phyloP scores from a whole-genome alignment of 2,329 filamentous ascomycete genomes.

The Exophiala oligosperma region DNA sequence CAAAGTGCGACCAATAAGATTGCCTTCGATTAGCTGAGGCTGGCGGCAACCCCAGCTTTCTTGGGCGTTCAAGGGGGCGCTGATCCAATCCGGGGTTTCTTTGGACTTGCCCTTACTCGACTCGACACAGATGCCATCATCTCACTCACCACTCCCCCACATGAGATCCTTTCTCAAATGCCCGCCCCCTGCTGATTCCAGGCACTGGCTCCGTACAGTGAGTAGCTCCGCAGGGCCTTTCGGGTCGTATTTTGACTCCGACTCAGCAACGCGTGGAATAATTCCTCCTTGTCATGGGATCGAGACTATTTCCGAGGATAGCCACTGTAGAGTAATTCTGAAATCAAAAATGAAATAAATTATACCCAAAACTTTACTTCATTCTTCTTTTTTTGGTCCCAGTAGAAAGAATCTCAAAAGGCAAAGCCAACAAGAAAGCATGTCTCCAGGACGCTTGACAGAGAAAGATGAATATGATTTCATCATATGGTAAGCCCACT shows the following conservation, averaged over 20 bases:
- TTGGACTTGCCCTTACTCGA: too few species aligned
- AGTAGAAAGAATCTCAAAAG: not conserved
- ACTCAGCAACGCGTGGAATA: not conserved
- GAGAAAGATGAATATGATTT: slow-evolving; percentile 30
- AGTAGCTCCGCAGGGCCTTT: too few species aligned
- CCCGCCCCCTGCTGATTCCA: too few species aligned
- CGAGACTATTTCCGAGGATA: not conserved
- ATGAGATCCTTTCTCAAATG: too few species aligned
- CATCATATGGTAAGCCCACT: slow-evolving; percentile 29
- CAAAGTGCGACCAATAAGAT: too few species aligned
- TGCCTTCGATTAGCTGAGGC: too few species aligned
- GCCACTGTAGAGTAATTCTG: not conserved
- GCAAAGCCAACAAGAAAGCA: not conserved
- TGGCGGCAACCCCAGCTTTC: too few species aligned
- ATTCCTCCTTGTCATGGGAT: not conserved
- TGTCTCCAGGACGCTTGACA: slow-evolving; percentile 23
- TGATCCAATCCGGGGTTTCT: too few species aligned
- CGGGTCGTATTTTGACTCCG: not conserved
- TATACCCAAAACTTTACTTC: not conserved
- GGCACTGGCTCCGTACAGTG: too few species aligned
- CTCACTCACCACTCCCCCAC: too few species aligned
- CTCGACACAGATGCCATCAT: too few species aligned
- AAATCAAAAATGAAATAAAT: not conserved
- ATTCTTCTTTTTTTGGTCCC: not conserved
- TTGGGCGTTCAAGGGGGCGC: too few species aligned